Evolutionary conservation across 2,329 filamentous ascomycete genomes (phyloP).

Genomic region (Aspergillus niger): DNA sequence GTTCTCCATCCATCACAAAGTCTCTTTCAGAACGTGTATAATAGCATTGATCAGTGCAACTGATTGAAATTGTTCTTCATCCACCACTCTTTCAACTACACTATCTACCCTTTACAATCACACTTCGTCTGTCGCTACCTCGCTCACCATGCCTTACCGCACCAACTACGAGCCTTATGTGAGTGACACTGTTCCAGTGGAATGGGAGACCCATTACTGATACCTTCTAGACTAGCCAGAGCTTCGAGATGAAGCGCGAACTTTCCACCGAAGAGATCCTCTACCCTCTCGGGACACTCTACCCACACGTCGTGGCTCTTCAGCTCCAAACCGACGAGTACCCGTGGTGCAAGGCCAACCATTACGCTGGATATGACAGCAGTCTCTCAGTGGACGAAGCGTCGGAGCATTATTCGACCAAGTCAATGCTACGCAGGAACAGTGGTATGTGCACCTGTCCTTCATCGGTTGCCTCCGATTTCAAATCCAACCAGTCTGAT

Average conservation of each 20-base stretch:
- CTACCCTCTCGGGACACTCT: slow-evolving; percentile 36
- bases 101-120: neutral
- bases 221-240: slow-evolving; percentile 26
- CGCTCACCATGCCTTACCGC: slow-evolving; percentile 39
- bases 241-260: slow-evolving; percentile 30
- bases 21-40: slow-evolving; percentile 6
- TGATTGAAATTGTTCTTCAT: neutral
- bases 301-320: slow-evolving; percentile 41
- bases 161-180: slow-evolving; percentile 45
- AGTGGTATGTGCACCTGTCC: slow-evolving; percentile 27
- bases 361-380: slow-evolving; percentile 34
- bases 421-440: slow-evolving; percentile 23
- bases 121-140: neutral
- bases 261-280: slow-evolving; percentile 34
- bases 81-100: neutral
- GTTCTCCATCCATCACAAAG: slow-evolving; percentile 8
- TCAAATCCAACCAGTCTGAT: slow-evolving; percentile 13
- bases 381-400: slow-evolving; percentile 35
- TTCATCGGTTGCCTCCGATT: neutral
- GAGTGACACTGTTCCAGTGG: slow-evolving; percentile 20
- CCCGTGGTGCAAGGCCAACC: slow-evolving; percentile 27
- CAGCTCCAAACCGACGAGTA: slow-evolving; percentile 36
- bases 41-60: slow-evolving; percentile 2
- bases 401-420: slow-evolving; percentile 23
- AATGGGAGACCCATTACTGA: slow-evolving; percentile 11